Evolutionary conservation across 2,329 filamentous ascomycete genomes (phyloP), one percentile per base, ranked within the genome.

Genomic region (Fusarium avenaceum): DNA sequence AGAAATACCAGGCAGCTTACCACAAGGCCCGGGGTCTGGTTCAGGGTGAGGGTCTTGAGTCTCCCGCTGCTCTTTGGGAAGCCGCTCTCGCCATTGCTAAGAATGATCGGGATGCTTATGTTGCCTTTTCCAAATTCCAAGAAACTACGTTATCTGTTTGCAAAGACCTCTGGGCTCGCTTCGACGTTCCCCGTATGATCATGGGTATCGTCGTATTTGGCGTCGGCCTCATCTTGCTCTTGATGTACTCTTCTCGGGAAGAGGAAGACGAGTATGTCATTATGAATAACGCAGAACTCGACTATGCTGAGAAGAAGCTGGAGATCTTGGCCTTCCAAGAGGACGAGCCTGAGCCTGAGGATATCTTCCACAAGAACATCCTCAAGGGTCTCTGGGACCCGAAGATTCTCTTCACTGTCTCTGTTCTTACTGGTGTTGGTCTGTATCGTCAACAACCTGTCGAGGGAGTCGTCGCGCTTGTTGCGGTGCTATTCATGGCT

Each of bases 1-100:
- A 94, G 79, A 88, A 92, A 70, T 99, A 99, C 74, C 94, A 97
- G 76, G 83, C 87, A 54, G 90, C 93, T 46, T 99, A 99, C 77
- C 90, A 92, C 59, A 81, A 84, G 33, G 92, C 90, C 14, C 87
- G 91, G 20, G 90, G 91, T 3, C 84, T 93, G 3, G 86, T 90
- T 43, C 86, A 90, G 49, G 85, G 83, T 26, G 81, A 84, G 7
- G 85, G 85, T 11, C 70, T 75, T 2, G 75, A 69, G 6, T 80
- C 79, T 4, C 77, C 79, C 0, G 72, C 74, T 14, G 72, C 74
- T 3, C 83, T 89, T 47, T 82, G 84, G 70, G 79, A 81, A 3
- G 87, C 85, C 82, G 80, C 82, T 35, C 78, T 79, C 14, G 73
- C 81, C 4, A 75, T 80, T 14, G 83, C 83, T 50, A 77, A 80